phyloP scores from a whole-genome alignment of 2,329 filamentous ascomycete species.

The Neonectria punicea region DNA sequence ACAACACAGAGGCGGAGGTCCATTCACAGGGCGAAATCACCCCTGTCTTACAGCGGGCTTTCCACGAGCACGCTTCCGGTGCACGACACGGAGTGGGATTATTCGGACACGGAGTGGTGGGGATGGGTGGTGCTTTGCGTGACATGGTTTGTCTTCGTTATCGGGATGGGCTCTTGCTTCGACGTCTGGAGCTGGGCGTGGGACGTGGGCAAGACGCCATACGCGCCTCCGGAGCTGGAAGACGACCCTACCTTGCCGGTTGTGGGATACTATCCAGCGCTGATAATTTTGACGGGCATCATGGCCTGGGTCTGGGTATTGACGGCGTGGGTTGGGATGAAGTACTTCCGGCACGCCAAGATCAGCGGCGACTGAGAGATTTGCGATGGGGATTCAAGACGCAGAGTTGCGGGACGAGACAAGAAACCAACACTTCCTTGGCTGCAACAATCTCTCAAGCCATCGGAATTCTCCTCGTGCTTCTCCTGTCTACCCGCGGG shows the following conservation, averaged over 20 bases:
- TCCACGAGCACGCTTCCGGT: conserved; percentile 59
- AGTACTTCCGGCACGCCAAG: conserved; percentile 98
- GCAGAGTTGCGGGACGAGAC: not conserved
- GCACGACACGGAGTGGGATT: conserved; percentile 78
- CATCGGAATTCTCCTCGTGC: not conserved
- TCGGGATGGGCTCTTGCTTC: conserved; percentile 95
- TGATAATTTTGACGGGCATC: conserved; percentile 91
- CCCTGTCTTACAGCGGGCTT: conserved; percentile 65
- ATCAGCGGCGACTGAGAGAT: conserved; percentile 71
- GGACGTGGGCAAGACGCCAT: conserved; percentile 96
- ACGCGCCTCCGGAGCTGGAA: conserved; percentile 93
- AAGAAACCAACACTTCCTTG: not conserved
- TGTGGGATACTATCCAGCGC: conserved; percentile 93
- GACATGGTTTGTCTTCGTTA: conserved; percentile 96
- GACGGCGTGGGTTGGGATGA: conserved; percentile 98
- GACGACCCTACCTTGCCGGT: conserved; percentile 96
- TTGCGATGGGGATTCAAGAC: not conserved
- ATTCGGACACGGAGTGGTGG: conserved; percentile 97
- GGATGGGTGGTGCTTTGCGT: conserved; percentile 91
- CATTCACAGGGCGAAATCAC: conserved; percentile 67
- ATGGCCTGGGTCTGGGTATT: conserved; percentile 99
- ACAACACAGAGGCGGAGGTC: conserved; percentile 58
- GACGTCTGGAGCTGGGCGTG: conserved; percentile 99
- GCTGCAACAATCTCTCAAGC: not conserved
- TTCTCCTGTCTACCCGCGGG: not conserved